A percentile compares a stretch with the other conserved stretches of the same genome.
phyloP scores from a whole-genome alignment of 352 stramenopile genomes.

The Phytophthora rubi region DNA sequence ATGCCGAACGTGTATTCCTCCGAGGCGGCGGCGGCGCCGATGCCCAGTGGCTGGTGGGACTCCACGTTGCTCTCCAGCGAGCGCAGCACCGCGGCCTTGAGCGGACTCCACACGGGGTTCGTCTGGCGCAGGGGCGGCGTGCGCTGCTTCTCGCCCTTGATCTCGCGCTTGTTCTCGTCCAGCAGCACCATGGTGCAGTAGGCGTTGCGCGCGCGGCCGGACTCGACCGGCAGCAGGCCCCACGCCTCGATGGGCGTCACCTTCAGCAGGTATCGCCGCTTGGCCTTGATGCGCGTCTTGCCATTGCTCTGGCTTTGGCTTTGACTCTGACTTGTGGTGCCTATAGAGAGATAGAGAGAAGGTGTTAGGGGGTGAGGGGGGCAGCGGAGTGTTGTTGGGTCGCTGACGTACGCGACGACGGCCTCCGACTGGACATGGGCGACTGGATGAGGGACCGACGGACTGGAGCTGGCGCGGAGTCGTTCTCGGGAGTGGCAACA shows the following conservation, averaged over 20 bases:
- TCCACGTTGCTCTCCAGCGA: slow-evolving; percentile 82
- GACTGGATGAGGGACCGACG: neutral
- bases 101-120: slow-evolving; percentile 83
- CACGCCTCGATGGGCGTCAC: slow-evolving; percentile 85
- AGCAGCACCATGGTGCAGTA: slow-evolving; percentile 88
- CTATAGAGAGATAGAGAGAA: slow-evolving; percentile 2
- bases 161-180: slow-evolving; percentile 85
- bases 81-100: slow-evolving; percentile 81
- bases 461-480: neutral
- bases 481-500: neutral
- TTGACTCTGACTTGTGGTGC: slow-evolving; percentile 29
- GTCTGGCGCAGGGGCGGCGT: slow-evolving; percentile 66
- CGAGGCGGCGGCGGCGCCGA: slow-evolving; percentile 76
- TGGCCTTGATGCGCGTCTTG: slow-evolving; percentile 66
- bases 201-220: slow-evolving; percentile 64
- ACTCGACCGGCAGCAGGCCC: slow-evolving; percentile 71
- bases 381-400: neutral
- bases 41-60: slow-evolving; percentile 85
- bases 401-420: slow-evolving; percentile 34
- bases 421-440: slow-evolving; percentile 35
- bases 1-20: slow-evolving; percentile 91
- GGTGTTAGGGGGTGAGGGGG: neutral
- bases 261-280: slow-evolving; percentile 84
- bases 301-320: slow-evolving; percentile 30
- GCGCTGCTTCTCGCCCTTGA: slow-evolving; percentile 89